These are phyloP conservation scores for Saccharomycopsis javanensis DNA, from an alignment of 805 yeast species.

Conservation along the genomic window DNA sequence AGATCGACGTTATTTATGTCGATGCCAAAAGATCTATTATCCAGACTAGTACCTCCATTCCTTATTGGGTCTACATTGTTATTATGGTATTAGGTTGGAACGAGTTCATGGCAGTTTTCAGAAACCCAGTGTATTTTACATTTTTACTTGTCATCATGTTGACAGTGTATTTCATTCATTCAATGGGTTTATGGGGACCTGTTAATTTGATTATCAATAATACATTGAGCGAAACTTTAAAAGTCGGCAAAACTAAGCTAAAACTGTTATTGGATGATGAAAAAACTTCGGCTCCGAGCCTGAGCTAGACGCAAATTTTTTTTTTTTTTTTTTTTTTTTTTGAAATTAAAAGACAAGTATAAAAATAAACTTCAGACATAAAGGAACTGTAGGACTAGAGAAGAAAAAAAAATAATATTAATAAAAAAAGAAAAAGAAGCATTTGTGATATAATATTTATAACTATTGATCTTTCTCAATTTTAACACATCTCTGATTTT, in stretches of 20 bases:
- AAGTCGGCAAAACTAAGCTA: conserved; percentile 36
- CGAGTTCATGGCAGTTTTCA: conserved; percentile 78
- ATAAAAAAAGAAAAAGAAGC: not conserved
- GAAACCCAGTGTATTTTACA: conserved; percentile 77
- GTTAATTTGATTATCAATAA: conserved; percentile 50
- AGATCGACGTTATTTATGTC: conserved; percentile 67
- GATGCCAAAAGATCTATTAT: conserved; percentile 86
- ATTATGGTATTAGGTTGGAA: conserved; percentile 86
- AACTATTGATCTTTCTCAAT: not conserved
- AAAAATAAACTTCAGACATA: conserved; percentile 1
- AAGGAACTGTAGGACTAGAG: not conserved
- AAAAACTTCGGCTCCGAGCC: conserved; percentile 5
- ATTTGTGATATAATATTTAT: not conserved
- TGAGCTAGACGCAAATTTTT: conserved; percentile 1
- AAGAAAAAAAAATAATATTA: too few species aligned
- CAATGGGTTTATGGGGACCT: conserved; percentile 68
- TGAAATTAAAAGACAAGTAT: not conserved
- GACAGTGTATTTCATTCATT: conserved; percentile 56
- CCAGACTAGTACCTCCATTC: conserved; percentile 69
- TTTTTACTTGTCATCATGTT: conserved; percentile 49
- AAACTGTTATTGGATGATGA: conserved; percentile 16
- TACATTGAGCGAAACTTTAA: conserved; percentile 46
- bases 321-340: not conserved
- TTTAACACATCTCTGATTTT: not conserved
- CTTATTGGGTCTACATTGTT: conserved; percentile 68